These are phyloP conservation scores for Nakaseomyces bracarensis DNA, from an alignment of 1,139 yeast species.

Conservation along the genomic window DNA sequence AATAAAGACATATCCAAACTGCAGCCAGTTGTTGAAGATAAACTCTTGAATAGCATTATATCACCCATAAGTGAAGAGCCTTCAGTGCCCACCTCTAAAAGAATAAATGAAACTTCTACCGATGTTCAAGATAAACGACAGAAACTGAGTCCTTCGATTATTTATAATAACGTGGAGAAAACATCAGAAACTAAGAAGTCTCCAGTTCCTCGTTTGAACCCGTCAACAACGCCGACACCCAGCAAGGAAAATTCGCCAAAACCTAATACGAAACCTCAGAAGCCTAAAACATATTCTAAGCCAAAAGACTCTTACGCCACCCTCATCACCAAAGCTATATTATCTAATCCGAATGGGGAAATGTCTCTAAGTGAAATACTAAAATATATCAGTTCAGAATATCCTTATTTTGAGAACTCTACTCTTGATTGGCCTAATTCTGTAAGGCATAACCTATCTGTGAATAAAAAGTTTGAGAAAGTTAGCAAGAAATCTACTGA, in stretches of 20 bases:
- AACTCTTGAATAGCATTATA: neutral
- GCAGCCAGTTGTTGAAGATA: no score
- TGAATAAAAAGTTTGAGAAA: conserved; percentile 83
- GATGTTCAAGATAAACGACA: neutral
- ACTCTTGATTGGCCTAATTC: conserved; percentile 92
- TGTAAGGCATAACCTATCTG: conserved; percentile 69
- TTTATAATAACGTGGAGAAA: neutral
- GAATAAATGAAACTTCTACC: neutral
- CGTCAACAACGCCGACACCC: neutral
- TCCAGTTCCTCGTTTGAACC: neutral
- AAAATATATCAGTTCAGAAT: conserved; percentile 76
- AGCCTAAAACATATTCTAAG: neutral
- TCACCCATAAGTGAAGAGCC: neutral
- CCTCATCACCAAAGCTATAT: conserved; percentile 93
- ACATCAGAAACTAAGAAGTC: neutral
- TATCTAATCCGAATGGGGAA: conserved; percentile 78
- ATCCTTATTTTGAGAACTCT: conserved; percentile 80
- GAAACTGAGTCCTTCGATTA: neutral
- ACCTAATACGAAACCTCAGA: neutral
- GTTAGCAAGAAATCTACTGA: conserved; percentile 89
- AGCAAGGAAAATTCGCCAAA: neutral
- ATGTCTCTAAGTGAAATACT: conserved; percentile 84
- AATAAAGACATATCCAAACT: neutral
- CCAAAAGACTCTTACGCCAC: conserved; percentile 96
- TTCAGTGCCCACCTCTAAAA: neutral